Evolutionary conservation across 768 basidiomycete species (phyloP), one percentile per base, ranked within the genome.

Genomic region (Russula lepida): DNA sequence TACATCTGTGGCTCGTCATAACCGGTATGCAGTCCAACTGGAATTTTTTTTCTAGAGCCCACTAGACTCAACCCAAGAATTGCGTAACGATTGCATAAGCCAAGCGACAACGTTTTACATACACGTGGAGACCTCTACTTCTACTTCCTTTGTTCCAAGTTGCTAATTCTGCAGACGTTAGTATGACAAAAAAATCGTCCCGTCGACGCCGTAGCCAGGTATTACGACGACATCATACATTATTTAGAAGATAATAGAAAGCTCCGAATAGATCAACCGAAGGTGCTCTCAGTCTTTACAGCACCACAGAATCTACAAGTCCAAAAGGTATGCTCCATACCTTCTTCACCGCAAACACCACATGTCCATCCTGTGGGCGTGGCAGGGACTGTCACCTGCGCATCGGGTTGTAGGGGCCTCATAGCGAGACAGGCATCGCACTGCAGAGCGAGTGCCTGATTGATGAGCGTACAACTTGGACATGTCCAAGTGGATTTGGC

Each of bases 231-330:
- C 0, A 37, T 23, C 6, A 17, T 58, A 50, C 35, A 28, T 19
- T 25, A 57, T 37, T 27, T 17, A 4, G n/a, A 27, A 12, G 7
- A 43, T 43, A n/a, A 33, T 23, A 37, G 19, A 23, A 46, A 25
- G 11, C 23, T 35, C 54, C 44, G 2, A 30, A 15, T 17, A 23
- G 27, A 62, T 64, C 59, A 66, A 11, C 53, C 59, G n/a, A 47
- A n/a, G 13, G 43, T 37, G 33, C 72, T 74, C 27, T 65, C 68
- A 9, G 67, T 70, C 71, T 90, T 91, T 54, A 92, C 77, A 21
- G 75, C 73, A 17, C 89, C 89, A 69, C 91, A 94, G 57, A 77
- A 79, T 17, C 73, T 72, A 74, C 92, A 94, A 51, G 83, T 85
- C 89, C 88, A 93, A 62, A 83, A 79, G 23, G 84, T 78, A 63